Evolutionary conservation across 2,329 filamentous ascomycete species (phyloP), one percentile per base, ranked within the genome.

Genomic region (Akanthomyces lecanii): DNA sequence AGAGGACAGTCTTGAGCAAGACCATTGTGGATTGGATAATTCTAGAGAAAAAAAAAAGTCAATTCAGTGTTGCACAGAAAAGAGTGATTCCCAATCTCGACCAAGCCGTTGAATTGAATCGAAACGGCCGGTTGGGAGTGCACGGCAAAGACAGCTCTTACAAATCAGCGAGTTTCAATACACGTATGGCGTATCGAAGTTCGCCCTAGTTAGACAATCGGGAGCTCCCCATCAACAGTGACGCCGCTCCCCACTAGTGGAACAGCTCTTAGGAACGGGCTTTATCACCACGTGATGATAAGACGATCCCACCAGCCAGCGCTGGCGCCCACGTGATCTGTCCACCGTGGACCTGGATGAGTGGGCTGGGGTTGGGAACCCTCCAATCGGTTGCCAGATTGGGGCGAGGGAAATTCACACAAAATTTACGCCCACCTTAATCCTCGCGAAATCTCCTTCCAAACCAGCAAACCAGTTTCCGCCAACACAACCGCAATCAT

Each of bases 1-100:
- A 76, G 75, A 85, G 74, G 71, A 88, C 78, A 78, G 81, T 83
- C 81, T 85, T 86, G 68, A 88, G 68, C 63, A 84, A 76, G 71
- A 85, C 82, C 82, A 85, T 85, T 69, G 66, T 74, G 69, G 62
- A 61, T 64, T 68, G 62, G 60, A 66, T 52, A 42, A 60, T 61
- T 64, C 63, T 53, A 65, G 52, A 38, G 14, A 47, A 23, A 38
- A 52, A 38, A 25, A 44, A 54, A 38, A n/a, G 38, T 2, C 25
- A 44, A 33, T 55, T 60, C 48, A 62, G 54, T 48, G 25, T 12
- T 14, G 11, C 25, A 28, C 38, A 25, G 12, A 6, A 57, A 36
- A 14, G 21, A 7, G 12, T 6, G 6, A 4, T 45, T 21, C 3
- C 12, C 42, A 36, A 36, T 45, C 16, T 12, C 28, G 21, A 62